Conservation (phyloP, 805 yeast genomes). For the Candida qinlingensis region DNA sequence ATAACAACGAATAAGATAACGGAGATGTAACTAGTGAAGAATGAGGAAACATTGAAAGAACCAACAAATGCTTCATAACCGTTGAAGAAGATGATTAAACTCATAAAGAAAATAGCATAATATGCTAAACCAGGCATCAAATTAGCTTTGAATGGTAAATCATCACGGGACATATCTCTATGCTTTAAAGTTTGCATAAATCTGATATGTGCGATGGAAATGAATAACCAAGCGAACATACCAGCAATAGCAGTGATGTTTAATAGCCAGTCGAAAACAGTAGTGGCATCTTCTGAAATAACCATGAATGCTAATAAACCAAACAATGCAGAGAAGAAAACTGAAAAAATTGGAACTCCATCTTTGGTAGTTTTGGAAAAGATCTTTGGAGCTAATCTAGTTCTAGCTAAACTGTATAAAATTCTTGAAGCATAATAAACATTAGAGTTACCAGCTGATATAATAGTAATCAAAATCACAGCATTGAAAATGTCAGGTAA, state of each 20-base stretch:
- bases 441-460: slow-evolving; percentile 79
- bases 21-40: slow-evolving; percentile 70
- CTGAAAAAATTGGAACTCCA: slow-evolving; percentile 63
- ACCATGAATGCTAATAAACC: slow-evolving; percentile 64
- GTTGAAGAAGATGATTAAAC: slow-evolving; percentile 59
- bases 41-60: slow-evolving; percentile 45
- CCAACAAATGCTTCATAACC: slow-evolving; percentile 63
- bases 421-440: slow-evolving; percentile 69
- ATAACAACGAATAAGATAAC: slow-evolving; percentile 51
- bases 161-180: slow-evolving; percentile 62
- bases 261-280: slow-evolving; percentile 67
- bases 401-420: slow-evolving; percentile 58
- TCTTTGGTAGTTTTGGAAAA: slow-evolving; percentile 42
- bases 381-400: slow-evolving; percentile 50
- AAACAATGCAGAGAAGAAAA: slow-evolving; percentile 49
- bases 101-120: slow-evolving; percentile 51
- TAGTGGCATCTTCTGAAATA: slow-evolving; percentile 43
- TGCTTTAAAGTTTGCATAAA: slow-evolving; percentile 60
- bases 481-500: slow-evolving; percentile 71
- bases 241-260: slow-evolving; percentile 78
- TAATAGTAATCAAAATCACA: slow-evolving; percentile 57
- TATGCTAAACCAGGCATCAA: slow-evolving; percentile 65
- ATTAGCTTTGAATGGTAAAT: slow-evolving; percentile 70
- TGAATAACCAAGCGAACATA: slow-evolving; percentile 66
- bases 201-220: slow-evolving; percentile 58